phyloP scores from a whole-genome alignment of 2,329 filamentous ascomycete genomes.

The Paecilomyces sp. region DNA sequence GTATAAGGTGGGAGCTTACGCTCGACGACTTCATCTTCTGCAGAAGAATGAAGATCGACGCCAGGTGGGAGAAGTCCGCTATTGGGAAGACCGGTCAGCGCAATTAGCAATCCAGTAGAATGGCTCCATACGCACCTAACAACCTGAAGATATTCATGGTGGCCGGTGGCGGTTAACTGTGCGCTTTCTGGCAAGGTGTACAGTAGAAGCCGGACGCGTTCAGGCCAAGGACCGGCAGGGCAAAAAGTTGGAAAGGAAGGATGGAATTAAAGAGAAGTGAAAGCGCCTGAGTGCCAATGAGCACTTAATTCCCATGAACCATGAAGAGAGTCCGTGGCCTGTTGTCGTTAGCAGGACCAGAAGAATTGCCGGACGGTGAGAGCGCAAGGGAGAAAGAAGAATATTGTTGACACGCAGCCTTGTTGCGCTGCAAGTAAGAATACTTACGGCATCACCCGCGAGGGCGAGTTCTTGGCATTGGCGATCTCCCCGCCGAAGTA shows the following conservation, averaged over 20 bases:
- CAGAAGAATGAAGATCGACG: constrained; percentile 87
- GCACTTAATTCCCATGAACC: not conserved
- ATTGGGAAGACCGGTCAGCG: constrained; percentile 11
- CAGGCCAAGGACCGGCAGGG: not conserved
- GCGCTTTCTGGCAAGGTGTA: not conserved
- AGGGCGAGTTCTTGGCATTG: not conserved
- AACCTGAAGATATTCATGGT: constrained; percentile 66
- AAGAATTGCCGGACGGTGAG: not conserved
- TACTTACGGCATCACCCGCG: not conserved
- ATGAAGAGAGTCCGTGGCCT: not conserved
- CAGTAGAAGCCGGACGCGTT: not conserved
- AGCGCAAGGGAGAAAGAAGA: not conserved
- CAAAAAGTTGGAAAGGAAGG: not conserved
- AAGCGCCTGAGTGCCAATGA: not conserved
- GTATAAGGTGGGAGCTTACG: constrained; percentile 46
- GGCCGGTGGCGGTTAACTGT: constrained; percentile 11
- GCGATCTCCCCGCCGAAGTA: not conserved
- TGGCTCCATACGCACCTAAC: constrained; percentile 44
- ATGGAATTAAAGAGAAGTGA: constrained; percentile 1
- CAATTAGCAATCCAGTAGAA: not conserved
- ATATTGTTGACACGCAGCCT: constrained; percentile 36
- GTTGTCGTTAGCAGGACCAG: not conserved
- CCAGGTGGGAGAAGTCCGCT: constrained; percentile 94
- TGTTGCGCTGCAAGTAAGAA: not conserved
- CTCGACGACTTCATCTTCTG: constrained; percentile 95